A percentile compares a stretch with the other conserved stretches of the same genome.
Evolutionary conservation across 257 asterid genomes (phyloP).

Genomic region (Ajuga chamaepitys): DNA sequence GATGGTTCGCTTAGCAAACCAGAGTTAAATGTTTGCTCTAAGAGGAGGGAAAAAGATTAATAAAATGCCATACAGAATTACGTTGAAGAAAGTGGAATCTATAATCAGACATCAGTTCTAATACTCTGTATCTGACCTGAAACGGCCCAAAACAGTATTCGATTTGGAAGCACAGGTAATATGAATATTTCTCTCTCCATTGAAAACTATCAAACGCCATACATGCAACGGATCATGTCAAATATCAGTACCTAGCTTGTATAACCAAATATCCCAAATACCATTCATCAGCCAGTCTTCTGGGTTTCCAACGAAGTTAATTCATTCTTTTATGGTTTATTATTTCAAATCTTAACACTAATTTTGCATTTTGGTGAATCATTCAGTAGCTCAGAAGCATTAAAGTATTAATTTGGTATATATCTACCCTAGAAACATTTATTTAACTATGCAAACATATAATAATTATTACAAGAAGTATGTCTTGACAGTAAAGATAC

Average conservation of each 20-base stretch:
- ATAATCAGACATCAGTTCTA: too few relatives aligned
- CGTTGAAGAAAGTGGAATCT: too few relatives aligned
- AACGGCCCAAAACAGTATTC: neutral
- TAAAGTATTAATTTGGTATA: neutral
- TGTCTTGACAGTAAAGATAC: neutral
- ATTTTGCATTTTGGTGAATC: neutral
- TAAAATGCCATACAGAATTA: too few relatives aligned
- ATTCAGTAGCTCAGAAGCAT: neutral
- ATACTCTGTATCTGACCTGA: neutral
- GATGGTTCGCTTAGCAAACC: too few relatives aligned
- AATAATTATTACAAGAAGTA: neutral
- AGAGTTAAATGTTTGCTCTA: too few relatives aligned
- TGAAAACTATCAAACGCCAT: neutral
- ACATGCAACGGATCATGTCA: neutral
- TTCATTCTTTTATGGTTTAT: neutral
- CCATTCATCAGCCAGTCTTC: neutral
- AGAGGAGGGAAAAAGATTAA: too few relatives aligned
- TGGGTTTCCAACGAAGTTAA: neutral
- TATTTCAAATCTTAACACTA: neutral
- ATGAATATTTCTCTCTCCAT: neutral
- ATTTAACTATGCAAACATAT: neutral
- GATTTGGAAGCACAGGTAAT: neutral
- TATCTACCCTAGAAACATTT: neutral
- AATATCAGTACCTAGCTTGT: neutral
- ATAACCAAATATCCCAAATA: neutral